phyloP scores from a whole-genome alignment of 257 asterid species.

The Solanum clarkiae region DNA sequence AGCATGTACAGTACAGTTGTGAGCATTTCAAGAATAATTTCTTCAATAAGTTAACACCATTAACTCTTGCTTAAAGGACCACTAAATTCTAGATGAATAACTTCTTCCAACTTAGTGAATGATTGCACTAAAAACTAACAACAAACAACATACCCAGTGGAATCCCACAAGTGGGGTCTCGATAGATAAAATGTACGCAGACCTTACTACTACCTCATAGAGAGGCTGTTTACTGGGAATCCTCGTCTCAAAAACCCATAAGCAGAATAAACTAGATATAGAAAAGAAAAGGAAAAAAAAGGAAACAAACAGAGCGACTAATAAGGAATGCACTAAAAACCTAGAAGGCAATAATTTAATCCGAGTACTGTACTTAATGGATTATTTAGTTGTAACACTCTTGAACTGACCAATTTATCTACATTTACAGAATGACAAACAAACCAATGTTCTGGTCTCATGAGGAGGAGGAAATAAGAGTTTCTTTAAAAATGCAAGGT shows the following conservation, averaged over 20 bases:
- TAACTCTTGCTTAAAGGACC: neutral
- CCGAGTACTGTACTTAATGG: neutral
- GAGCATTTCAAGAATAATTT: neutral
- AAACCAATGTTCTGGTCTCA: neutral
- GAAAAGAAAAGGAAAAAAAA: no score
- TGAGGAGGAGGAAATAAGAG: neutral
- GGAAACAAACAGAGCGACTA: no score
- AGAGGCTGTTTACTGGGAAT: no score
- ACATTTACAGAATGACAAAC: neutral
- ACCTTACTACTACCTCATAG: no score
- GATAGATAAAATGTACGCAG: no score
- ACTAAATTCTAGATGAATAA: neutral
- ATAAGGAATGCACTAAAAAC: no score
- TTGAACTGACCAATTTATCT: neutral
- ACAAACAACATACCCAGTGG: no score
- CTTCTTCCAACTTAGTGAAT: neutral
- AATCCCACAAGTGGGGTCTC: no score
- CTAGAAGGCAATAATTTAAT: neutral
- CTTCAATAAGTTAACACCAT: neutral
- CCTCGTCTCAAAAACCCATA: no score
- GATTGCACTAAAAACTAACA: neutral
- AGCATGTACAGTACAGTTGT: neutral
- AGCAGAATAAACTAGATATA: no score
- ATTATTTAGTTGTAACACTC: neutral
- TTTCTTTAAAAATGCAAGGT: neutral